Evolutionary conservation across 2,329 filamentous ascomycete species (phyloP), one percentile per base, ranked within the genome.

Genomic region (Nannizzia gypsea): DNA sequence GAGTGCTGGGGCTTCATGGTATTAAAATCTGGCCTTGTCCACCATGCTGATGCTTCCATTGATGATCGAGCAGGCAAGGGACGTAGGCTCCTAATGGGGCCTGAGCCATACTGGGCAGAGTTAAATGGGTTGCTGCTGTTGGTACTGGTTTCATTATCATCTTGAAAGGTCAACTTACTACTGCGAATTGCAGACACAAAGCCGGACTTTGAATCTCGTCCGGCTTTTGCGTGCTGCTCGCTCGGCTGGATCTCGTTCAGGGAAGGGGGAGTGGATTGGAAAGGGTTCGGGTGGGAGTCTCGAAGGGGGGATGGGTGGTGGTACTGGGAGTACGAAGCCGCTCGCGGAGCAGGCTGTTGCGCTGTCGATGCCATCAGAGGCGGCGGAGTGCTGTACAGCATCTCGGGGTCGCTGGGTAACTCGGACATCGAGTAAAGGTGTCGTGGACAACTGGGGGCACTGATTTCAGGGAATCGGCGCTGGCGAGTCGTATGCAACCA

Each of bases 251-350:
- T 36, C 38, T 46, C 55, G 36, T 44, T 34, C 22, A 64, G 52
- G 28, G 52, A 57, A 6, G 64, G 64, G 9, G 64, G 64, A 20
- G 64, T 42, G 11, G 44, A 57, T 46, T 52, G 58, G 56, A 65
- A 65, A 11, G 64, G 64, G 57, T 65, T 62, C 9, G 58, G 20
- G 20, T 65, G 64, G 3, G 62, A 24, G n/a, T 61, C 59, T 17
- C 44, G 26, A 15, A 65, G 42, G n/a, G 64, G 62, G 3, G 46
- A 56, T 1, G 64, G 64, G 38, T 65, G 64, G 40, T 61, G 62
- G 36, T 65, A 65, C 3, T 40, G 50, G 15, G 61, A 57, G 9
- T 52, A 15, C 22, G 61, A 56, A 22, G 55, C 17, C 36, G 58
- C 22, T 24, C 54, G 55, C 9, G 59, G 62, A 26, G 61, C 55